Evolutionary conservation across 169 alveolate species (phyloP).

Genomic region (Cryptosporidium baileyi): DNA sequence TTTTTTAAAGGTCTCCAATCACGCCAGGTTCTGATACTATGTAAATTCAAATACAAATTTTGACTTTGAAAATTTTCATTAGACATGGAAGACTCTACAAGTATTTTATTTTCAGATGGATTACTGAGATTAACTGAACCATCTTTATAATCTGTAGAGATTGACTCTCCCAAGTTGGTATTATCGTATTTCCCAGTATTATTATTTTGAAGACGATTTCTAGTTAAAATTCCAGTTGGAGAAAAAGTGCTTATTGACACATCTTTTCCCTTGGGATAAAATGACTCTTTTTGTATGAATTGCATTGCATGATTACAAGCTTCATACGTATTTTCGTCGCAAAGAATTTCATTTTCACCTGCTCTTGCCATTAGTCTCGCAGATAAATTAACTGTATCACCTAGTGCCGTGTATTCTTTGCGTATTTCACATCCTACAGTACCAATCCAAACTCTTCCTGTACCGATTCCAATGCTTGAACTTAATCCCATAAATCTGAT

Average conservation of each 20-base stretch:
- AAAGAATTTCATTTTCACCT: slow-evolving; percentile 72
- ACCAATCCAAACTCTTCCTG: slow-evolving; percentile 86
- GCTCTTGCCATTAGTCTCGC: slow-evolving; percentile 82
- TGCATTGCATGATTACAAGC: slow-evolving; percentile 76
- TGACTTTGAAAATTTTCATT: neutral
- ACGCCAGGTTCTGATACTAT: slow-evolving; percentile 16
- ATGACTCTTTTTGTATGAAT: slow-evolving; percentile 75
- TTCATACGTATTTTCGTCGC: slow-evolving; percentile 76
- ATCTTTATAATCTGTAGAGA: neutral
- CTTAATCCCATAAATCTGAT: slow-evolving; percentile 76
- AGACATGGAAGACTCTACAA: neutral
- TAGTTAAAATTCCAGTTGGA: slow-evolving; percentile 80
- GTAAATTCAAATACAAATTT: neutral
- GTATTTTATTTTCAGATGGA: neutral
- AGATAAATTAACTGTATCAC: slow-evolving; percentile 82
- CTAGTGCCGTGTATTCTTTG: slow-evolving; percentile 83
- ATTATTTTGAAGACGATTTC: slow-evolving; percentile 58
- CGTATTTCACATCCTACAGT: slow-evolving; percentile 82
- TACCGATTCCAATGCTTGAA: slow-evolving; percentile 82
- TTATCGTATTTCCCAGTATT: neutral
- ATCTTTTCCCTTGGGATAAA: slow-evolving; percentile 82
- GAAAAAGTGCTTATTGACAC: slow-evolving; percentile 76
- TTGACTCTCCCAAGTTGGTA: neutral
- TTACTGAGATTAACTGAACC: neutral
- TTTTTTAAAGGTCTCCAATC: slow-evolving; percentile 49